Base-by-base conservation (phyloP, 345 rosid species). In the Brassica carinata region DNA sequence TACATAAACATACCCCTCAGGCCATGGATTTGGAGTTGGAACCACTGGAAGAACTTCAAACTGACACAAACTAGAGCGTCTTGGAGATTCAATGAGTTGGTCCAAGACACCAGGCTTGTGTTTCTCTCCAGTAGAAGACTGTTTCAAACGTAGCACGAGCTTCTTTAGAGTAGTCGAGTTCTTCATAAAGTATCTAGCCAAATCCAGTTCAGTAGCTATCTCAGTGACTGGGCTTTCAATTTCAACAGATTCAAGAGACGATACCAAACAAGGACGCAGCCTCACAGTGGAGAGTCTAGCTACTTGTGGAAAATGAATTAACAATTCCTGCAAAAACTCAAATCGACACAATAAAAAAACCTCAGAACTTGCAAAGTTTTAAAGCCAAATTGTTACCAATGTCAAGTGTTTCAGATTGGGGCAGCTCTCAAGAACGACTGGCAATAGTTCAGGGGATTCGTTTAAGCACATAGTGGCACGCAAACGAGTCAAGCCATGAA, bases 171-270 rank as follows among this genome's bases (percentile, higher is more conserved):
- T 68, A 10, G 74, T 4, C 0, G 68, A 58, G 4, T 68, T 69
- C 74, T 40, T 30, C 34, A 68, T 5, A 64, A 74, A 74, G 45
- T 15, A 63, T 43, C 61, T 64, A 10, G 66, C 70, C 69, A 74
- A 27, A 9, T 74, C 23, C 19, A 43, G 59, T 11, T 5, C 43
- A 6, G 69, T 63, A 40, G 8, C 27, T 29, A 26, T 0, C 77
- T 62, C 9, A 29, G 59, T 73, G 69, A 43, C 30, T 17, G 29
- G 17, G 7, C 69, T 43, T 43, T 26, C 61, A 15, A 73, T 27
- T 73, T 73, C 77, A 62, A 73, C 69, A 15, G 40, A 26, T 45
- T 73, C 69, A 48, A 48, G 69, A 17, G 77, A 73, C 17, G 69
- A 73, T 1, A 26, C 59, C 68, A 73, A 73, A 63, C 77, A 73